Conservation (phyloP, 2,329 filamentous ascomycete species). For the Stagonosporopsis vannaccii region DNA sequence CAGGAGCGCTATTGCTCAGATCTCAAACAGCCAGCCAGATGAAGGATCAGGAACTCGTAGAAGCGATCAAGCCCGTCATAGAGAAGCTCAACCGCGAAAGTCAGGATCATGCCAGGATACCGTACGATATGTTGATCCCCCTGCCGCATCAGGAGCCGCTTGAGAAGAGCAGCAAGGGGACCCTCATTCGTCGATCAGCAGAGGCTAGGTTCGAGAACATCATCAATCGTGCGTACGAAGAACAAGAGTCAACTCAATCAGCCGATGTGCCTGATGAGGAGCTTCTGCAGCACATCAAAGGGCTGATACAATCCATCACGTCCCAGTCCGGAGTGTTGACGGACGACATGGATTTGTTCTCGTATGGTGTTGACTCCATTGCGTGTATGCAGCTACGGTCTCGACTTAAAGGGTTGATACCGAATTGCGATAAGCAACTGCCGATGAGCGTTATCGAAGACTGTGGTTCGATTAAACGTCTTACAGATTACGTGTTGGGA, state of each 20-base stretch:
- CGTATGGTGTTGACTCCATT: conserved; percentile 67
- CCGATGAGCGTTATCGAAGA: conserved; percentile 69
- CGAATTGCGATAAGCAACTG: conserved; percentile 46
- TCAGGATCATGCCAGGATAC: conserved; percentile 61
- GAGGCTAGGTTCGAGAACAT: conserved; percentile 57
- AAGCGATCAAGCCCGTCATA: conserved; percentile 54
- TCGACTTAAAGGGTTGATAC: conserved; percentile 47
- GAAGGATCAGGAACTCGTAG: conserved; percentile 51
- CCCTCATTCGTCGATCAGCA: conserved; percentile 60
- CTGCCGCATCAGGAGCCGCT: conserved; percentile 52
- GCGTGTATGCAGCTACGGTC: conserved; percentile 62
- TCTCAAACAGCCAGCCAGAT: conserved; percentile 33
- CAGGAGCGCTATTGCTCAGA: conserved; percentile 65
- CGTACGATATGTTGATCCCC: conserved; percentile 59
- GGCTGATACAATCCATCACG: conserved; percentile 31
- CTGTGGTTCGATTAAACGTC: conserved; percentile 59
- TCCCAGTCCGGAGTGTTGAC: conserved; percentile 31
- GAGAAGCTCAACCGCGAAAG: conserved; percentile 58
- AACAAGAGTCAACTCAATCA: conserved; percentile 23
- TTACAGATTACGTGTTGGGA: conserved; percentile 50
- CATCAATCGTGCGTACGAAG: conserved; percentile 58
- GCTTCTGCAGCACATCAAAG: conserved; percentile 29
- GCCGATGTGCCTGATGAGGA: conserved; percentile 38
- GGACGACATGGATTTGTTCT: conserved; percentile 61
- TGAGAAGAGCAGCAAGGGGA: conserved; percentile 70